Percentiles rank a stretch among this genome's conserved stretches.
These are phyloP conservation scores for Henningerozyma blattae DNA, from an alignment of 805 yeast genomes.

Conservation along the genomic window DNA sequence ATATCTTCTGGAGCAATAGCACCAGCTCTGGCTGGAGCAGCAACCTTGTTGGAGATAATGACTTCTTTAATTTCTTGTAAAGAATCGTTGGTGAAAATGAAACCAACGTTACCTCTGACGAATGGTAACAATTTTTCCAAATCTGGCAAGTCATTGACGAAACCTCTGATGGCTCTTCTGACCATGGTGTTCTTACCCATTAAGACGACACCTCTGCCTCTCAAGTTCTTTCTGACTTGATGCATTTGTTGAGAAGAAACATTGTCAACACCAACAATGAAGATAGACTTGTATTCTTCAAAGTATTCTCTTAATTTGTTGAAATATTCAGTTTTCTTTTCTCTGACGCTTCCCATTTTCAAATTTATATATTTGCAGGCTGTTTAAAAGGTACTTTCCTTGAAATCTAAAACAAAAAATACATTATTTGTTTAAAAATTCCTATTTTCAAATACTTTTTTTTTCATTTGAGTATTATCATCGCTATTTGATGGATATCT, in stretches of 20 bases:
- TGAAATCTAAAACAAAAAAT: too few species aligned
- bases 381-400: conserved; percentile 58
- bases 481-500: too few species aligned
- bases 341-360: conserved; percentile 99
- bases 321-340: conserved; percentile 93
- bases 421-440: too few species aligned
- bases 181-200: conserved; percentile 99
- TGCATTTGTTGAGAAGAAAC: conserved; percentile 99
- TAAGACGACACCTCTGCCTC: conserved; percentile 88
- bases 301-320: conserved; percentile 87
- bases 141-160: conserved; percentile 88
- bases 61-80: conserved; percentile 85
- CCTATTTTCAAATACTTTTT: conserved; percentile 1
- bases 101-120: conserved; percentile 98
- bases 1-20: conserved; percentile 98
- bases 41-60: conserved; percentile 85
- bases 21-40: conserved; percentile 99
- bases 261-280: conserved; percentile 99
- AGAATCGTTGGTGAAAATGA: conserved; percentile 96
- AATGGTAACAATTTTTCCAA: conserved; percentile 89
- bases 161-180: conserved; percentile 98
- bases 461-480: too few species aligned
- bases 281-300: conserved; percentile 95
- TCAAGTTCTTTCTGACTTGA: conserved; percentile 94
- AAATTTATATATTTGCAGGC: conserved; percentile 58